Evolutionary conservation across 2,329 filamentous ascomycete genomes (phyloP), one percentile per base, ranked within the genome.

Genomic region (Cordyceps cateniannulata): DNA sequence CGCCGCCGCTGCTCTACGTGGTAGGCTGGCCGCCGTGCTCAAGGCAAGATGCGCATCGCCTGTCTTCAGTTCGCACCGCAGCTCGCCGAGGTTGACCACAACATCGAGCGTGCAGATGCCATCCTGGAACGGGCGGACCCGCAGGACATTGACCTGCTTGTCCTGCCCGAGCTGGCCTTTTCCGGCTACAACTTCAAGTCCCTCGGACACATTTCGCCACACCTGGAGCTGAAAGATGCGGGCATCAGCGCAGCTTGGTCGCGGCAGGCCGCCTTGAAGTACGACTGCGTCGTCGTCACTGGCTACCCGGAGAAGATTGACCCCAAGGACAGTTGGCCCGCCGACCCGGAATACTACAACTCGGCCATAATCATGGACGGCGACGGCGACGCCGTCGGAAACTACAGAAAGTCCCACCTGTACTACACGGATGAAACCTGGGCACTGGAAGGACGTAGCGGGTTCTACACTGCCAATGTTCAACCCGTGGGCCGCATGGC

Each of bases 141-240:
- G 0, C 73, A 81, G 1, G 75, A 80, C n/a, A 51, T 93, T 1
- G 88, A 91, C 68, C 78, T 93, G 32, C 77, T 95, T 0, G 84
- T 93, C 0, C 75, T 93, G 0, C 89, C 90, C 0, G 90, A 93
- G 69, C 75, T 93, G 71, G 88, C 90, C 1, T 91, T 93, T 69
- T 81, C 85, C 61, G 88, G 90, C 32, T 95, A 93, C 76, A 92
- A 92, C 70, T 93, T 93, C 75, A 81, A 82, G 47, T 88, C 86
- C 0, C 71, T 90, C 2, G 75, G 82, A 35, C 80, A 90, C 1
- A 91, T 93, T 48, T 73, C 74, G 1, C 87, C 88, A 0, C 89
- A 79, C 65, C 82, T 93, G 3, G 90, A 95, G 68, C 81, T 79
- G 0, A 83, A 83, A 0, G 81, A 82, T 5, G 77, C 82, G 0